Evolutionary conservation across 2,329 filamentous ascomycete species (phyloP), one percentile per base, ranked within the genome.

Genomic region (Plenodomus lindquistii): DNA sequence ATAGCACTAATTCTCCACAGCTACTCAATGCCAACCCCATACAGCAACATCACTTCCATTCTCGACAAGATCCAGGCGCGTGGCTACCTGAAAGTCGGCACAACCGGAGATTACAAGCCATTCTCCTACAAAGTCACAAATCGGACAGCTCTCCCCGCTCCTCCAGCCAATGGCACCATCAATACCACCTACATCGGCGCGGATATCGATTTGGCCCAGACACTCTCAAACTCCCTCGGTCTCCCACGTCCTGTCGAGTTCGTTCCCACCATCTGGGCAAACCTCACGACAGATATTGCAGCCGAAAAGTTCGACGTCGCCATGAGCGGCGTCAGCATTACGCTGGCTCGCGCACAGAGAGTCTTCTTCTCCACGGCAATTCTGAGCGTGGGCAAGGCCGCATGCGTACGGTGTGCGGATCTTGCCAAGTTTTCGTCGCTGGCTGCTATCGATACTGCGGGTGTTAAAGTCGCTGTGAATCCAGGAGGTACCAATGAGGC

Each of bases 41-140:
- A 38, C 9, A 29, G 3, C 39, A 42, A 56, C 16, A 42, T 40
- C 2, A 54, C 50, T 20, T 50, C 50, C 6, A 40, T 38, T 16
- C 50, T 56, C 17, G 50, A 56, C 31, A 34, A 40, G 6, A 54
- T 56, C 42, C 50, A 21, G 10, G 21, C 50, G 2, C 53, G 53
- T 3, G 50, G 53, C 42, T 54, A 56, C 44, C 31, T 56, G 3
- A 56, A 45, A 56, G 53, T 54, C 37, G 53, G 53, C 47, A 56
- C 53, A 35, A 56, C 50, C 1, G 53, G 53, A 10, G 53, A 56
- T 24, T 56, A 54, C 39, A 56, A 56, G 31, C 53, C 50, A 2
- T 56, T 56, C n/a, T 46, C 53, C 2, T 56, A 56, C 42, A 50
- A 48, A 41, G 53, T 48, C 10, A 48, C 46, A 2, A 55, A 53